Evolutionary conservation across 2,329 filamentous ascomycete species (phyloP), one percentile per base, ranked within the genome.

Genomic region (Aspergillus cejpii): DNA sequence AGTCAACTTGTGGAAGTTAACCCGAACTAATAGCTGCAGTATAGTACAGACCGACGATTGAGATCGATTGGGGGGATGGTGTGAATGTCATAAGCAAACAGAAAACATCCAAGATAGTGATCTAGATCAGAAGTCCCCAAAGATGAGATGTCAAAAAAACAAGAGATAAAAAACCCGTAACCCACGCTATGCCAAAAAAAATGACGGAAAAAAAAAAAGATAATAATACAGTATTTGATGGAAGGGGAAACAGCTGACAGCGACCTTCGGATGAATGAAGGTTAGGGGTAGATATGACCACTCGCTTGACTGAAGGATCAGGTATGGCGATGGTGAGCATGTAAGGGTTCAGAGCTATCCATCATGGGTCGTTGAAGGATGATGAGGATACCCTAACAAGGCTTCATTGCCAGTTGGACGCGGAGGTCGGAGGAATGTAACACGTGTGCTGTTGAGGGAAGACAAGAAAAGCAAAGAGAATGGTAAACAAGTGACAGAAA

Each of bases 171-270:
- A 23, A 51, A 54, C 49, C 44, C 45, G 39, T 39, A 45, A 51
- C 53, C 58, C 59, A 63, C 62, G 59, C 62, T 63, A 64, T 62
- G 60, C 62, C 56, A 52, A 53, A 51, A 24, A 31, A 39, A 46
- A 43, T 41, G 39, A 39, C 45, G 33, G 39, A 46, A 38, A 41
- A 34, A 26, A 29, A 15, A 20, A 21, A 46, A 43, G 44, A 42
- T 40, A 15, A 47, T 50, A 41, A 44, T 44, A 49, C 43, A 50
- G 41, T 31, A 28, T n/a, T 14, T 39, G 33, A 31, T 27, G 19
- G 38, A 24, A 11, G 15, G 12, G 15, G 34, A 48, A 38, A 41
- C 23, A 41, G 43, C 41, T 42, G 28, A 49, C 15, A 20, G 31
- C 1, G 31, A 34, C 17, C 10, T 31, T 6, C 28, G 28, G n/a